Percentiles rank a stretch among this genome's conserved stretches.
phyloP scores from a whole-genome alignment of 2,329 filamentous ascomycete genomes.

The Endocalyx cinctus region DNA sequence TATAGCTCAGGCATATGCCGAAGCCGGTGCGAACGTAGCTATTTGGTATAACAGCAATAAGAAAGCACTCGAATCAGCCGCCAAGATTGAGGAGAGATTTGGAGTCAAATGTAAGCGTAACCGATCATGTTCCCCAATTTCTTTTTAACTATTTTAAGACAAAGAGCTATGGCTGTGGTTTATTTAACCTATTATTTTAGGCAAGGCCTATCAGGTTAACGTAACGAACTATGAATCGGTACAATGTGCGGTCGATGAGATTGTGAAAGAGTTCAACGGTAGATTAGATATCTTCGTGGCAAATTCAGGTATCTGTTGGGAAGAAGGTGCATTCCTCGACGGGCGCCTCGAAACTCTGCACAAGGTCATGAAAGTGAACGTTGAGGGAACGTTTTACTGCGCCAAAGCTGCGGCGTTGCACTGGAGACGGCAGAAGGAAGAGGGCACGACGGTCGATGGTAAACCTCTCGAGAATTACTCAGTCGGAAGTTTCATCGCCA shows the following conservation, averaged over 20 bases:
- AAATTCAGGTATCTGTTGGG: conserved; percentile 74
- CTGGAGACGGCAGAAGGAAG: conserved; percentile 65
- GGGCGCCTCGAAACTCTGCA: conserved; percentile 60
- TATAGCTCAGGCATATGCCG: conserved; percentile 60
- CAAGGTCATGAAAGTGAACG: conserved; percentile 64
- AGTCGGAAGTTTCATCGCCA: conserved; percentile 70
- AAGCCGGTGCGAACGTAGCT: conserved; percentile 67
- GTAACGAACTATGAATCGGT: conserved; percentile 50
- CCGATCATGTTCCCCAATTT: too few relatives aligned
- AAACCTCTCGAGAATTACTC: conserved; percentile 56
- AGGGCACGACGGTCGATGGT: conserved; percentile 60
- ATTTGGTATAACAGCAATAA: conserved; percentile 70
- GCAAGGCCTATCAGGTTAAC: conserved; percentile 59
- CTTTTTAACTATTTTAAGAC: too few relatives aligned
- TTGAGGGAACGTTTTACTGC: conserved; percentile 76
- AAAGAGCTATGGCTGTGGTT: too few relatives aligned
- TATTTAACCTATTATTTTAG: conserved; percentile 33
- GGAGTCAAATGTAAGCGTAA: conserved; percentile 58
- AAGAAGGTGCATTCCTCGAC: conserved; percentile 62
- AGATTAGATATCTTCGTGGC: conserved; percentile 75
- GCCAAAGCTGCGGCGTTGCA: conserved; percentile 65
- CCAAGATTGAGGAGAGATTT: conserved; percentile 60
- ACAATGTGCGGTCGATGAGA: conserved; percentile 44
- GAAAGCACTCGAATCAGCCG: conserved; percentile 56
- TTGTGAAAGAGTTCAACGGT: conserved; percentile 64